Base-by-base conservation (phyloP, 2,329 filamentous ascomycete species). In the Macrophomina tecta region DNA sequence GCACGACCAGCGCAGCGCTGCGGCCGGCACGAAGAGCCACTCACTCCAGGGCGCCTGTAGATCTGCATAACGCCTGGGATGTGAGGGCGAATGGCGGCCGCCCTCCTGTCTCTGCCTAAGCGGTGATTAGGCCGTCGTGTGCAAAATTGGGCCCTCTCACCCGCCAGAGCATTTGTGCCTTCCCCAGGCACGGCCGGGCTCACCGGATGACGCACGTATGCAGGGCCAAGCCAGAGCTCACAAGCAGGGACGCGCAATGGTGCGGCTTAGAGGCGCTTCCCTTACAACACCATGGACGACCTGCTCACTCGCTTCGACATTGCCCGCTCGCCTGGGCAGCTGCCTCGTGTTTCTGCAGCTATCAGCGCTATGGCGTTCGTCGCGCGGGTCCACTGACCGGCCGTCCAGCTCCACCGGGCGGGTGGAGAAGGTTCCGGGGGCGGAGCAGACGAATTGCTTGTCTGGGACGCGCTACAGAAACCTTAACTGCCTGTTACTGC, bases 221-320 rank as follows among this genome's bases (percentile, higher is more conserved):
- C 58, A 49, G 45, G 34, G 58, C 58, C 58, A 62, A 62, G 45
- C 36, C 18, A 16, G 36, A 7, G 30, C 38, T 34, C 56, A 46
- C 28, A 48, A 42, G 56, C 40, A 61, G 58, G 58, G 58, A 49
- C 58, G 58, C 58, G 58, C 58, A 62, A 62, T 62, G 45, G 38
- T 38, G 58, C 58, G 58, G 58, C 58, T 62, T 62, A 62, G 58
- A 62, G 34, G 40, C 42, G 11, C 42, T 38, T n/a, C n/a, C 46
- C 45, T 49, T 16, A 23, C 58, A 49, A 38, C 45, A 38, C 58
- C 42, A 16, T n/a, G 5, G 16, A 23, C 40, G 38, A 49, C 32
- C 5, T 34, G n/a, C 58, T 49, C 58, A 38, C n/a, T 30, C 46
- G 46, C 46, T 49, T 28, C 42, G 3, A 9, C 7, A n/a, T 23